These are phyloP conservation scores for Pseudohyphozyma bogoriensis DNA, from an alignment of 768 basidiomycete species.

Conservation along the genomic window DNA sequence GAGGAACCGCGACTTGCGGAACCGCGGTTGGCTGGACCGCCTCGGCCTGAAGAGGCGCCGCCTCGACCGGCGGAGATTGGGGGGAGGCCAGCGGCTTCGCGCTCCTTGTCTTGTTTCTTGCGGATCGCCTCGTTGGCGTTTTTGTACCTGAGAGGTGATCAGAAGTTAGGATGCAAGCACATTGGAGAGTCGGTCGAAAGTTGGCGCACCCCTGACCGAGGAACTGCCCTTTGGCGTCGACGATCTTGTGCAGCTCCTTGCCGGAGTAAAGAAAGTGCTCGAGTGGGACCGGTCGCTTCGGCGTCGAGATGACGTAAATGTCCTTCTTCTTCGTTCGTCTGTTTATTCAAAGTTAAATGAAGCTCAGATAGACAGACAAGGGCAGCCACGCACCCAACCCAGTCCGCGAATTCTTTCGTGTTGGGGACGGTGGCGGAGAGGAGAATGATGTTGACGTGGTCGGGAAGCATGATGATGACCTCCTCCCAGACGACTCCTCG, in stretches of 20 bases:
- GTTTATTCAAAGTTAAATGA: slow-evolving; percentile 2
- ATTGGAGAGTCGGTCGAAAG: slow-evolving; percentile 1
- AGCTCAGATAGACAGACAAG: background rate
- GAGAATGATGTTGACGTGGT: slow-evolving; percentile 94
- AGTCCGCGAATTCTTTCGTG: slow-evolving; percentile 94
- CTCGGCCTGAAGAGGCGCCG: slow-evolving; percentile 38
- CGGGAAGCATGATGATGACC: slow-evolving; percentile 98
- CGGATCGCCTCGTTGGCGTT: slow-evolving; percentile 77
- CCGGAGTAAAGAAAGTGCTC: slow-evolving; percentile 95
- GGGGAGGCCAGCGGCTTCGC: slow-evolving; percentile 87
- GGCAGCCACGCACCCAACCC: slow-evolving; percentile 75
- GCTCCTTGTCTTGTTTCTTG: slow-evolving; percentile 94
- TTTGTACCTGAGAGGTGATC: slow-evolving; percentile 64
- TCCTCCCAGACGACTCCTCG: slow-evolving; percentile 99
- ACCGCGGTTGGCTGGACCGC: slow-evolving; percentile 17
- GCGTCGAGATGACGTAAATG: slow-evolving; percentile 95
- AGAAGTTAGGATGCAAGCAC: slow-evolving; percentile 2
- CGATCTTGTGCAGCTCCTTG: slow-evolving; percentile 84
- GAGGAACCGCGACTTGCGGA: slow-evolving; percentile 33
- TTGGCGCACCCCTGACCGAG: slow-evolving; percentile 55
- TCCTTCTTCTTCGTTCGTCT: slow-evolving; percentile 99
- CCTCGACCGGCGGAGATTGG: slow-evolving; percentile 41
- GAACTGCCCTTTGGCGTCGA: slow-evolving; percentile 69
- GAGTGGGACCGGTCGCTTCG: slow-evolving; percentile 88
- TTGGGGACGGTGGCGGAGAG: slow-evolving; percentile 97